Evolutionary conservation across 805 yeast genomes (phyloP).

Genomic region (Metschnikowia lachancei): DNA sequence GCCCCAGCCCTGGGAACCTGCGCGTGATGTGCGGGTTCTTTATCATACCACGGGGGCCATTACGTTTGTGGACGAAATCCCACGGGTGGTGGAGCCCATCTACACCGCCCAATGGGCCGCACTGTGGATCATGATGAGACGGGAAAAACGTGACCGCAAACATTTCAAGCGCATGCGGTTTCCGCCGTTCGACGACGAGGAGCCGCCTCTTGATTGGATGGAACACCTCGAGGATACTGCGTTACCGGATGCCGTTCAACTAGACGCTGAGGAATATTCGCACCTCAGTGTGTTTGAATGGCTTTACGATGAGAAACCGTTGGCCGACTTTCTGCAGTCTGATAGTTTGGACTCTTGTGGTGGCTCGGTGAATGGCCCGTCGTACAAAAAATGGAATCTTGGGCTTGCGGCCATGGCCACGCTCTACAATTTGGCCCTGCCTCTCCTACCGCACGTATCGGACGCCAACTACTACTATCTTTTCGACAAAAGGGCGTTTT

Average conservation of each 20-base stretch:
- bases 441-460: slow-evolving; percentile 56
- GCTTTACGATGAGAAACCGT: slow-evolving; percentile 78
- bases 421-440: slow-evolving; percentile 65
- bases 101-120: slow-evolving; percentile 95
- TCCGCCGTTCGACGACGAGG: slow-evolving; percentile 98
- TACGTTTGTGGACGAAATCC: slow-evolving; percentile 89
- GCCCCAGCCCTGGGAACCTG: slow-evolving; percentile 98
- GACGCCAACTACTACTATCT: slow-evolving; percentile 65
- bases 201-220: slow-evolving; percentile 83
- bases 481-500: slow-evolving; percentile 75
- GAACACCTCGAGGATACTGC: slow-evolving; percentile 74
- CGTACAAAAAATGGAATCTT: slow-evolving; percentile 72
- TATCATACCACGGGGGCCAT: slow-evolving; percentile 93
- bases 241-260: slow-evolving; percentile 65
- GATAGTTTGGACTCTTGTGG: neutral
- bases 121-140: slow-evolving; percentile 87
- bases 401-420: slow-evolving; percentile 60
- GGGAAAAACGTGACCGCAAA: slow-evolving; percentile 86
- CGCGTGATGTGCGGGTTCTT: slow-evolving; percentile 79
- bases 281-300: slow-evolving; percentile 63
- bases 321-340: slow-evolving; percentile 47
- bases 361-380: slow-evolving; percentile 65
- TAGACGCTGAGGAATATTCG: slow-evolving; percentile 54
- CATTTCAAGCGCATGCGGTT: slow-evolving; percentile 90
- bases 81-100: slow-evolving; percentile 88